Evolutionary conservation across 2,329 filamentous ascomycete genomes (phyloP), one percentile per base, ranked within the genome.

Genomic region (Fusarium incarnatum): DNA sequence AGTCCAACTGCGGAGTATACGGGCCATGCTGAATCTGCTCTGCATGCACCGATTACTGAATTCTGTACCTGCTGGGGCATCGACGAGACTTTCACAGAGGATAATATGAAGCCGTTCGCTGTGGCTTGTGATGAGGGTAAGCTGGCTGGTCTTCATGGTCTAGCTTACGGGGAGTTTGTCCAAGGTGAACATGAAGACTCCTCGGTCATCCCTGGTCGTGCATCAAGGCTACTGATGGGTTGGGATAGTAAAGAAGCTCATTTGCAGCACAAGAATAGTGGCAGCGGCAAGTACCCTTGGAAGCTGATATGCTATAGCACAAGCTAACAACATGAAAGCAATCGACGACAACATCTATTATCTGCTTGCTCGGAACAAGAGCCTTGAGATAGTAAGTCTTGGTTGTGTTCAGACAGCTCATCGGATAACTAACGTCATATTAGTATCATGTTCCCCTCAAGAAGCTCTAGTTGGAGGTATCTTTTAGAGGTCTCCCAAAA

Each of bases 221-320:
- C 78, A 15, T 78, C 76, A 16, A 71, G 77, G 56, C 68, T 81
- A 62, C 60, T 82, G 25, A 62, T 82, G 40, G 81, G 81, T 8
- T 82, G 81, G 81, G 80, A 82, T 20, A 80, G 77, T 63, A 79
- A 76, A 65, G 79, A 80, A 41, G 80, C 77, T 22, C 81, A 82
- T 68, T 42, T 79, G 32, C 73, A 76, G 18, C 72, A 80, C 56
- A 77, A 75, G 30, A 77, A 74, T 25, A 72, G 73, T 18, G 76
- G 73, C 12, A 79, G 75, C 56, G 62, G 79, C 79, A 65, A 52
- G 77, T 52, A 25, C 22, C 13, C 27, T 30, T n/a, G n/a, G 20
- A 41, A 22, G 18, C 20, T n/a, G 30, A 13, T 30, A 27, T 30
- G 11, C 22, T 18, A 34, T 27, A 22, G 15, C 16, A 23, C 16